Base-by-base conservation (phyloP, 345 rosid genomes). In the Rhodamnia argentea region DNA sequence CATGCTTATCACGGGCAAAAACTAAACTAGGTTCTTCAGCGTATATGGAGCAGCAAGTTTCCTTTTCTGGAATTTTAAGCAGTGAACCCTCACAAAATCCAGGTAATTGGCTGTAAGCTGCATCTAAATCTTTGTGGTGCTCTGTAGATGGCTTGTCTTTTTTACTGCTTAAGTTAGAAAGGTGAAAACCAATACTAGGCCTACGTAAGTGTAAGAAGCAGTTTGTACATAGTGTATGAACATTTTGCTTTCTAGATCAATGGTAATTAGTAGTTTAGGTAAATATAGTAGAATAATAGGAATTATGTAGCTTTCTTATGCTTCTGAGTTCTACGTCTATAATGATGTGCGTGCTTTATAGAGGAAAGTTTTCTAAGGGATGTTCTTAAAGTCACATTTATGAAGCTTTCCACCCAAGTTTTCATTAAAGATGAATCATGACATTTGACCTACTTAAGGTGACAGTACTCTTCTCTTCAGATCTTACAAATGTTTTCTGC, bases 61-160 rank as follows among this genome's bases (percentile, higher is more conserved):
- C 85, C 50, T 83, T 86, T 64, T 13, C 83, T 60, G 87, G 85
- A 86, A 83, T 86, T 50, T 62, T 86, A 64, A 86, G 87, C 78
- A 83, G 54, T 10, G 85, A 83, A 59, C 87, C 44, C 22, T 85
- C 81, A 37, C 81, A 70, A 37, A 70, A 70, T 70, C 81, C 81
- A 70, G 81, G 81, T 70, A 70, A 70, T 32, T 70, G 47, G 47
- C 60, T 57, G 60, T 37, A 37, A 70, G 24, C 81, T 70, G 81
- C 81, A 70, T 70, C 81, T 70, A 70, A 70, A 70, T 70, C 47
- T 70, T 70, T 18, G 37, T 70, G 81, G 47, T 37, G 44, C 76
- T 64, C 76, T 32, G 32, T 32, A 29, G 44, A 64, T 64, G 76
- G 44, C 76, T 37, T 16, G 40, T 16, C 44, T 32, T 64, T 32